Conservation (phyloP, 2,329 filamentous ascomycete species). For the Aspergillus fischeri region DNA sequence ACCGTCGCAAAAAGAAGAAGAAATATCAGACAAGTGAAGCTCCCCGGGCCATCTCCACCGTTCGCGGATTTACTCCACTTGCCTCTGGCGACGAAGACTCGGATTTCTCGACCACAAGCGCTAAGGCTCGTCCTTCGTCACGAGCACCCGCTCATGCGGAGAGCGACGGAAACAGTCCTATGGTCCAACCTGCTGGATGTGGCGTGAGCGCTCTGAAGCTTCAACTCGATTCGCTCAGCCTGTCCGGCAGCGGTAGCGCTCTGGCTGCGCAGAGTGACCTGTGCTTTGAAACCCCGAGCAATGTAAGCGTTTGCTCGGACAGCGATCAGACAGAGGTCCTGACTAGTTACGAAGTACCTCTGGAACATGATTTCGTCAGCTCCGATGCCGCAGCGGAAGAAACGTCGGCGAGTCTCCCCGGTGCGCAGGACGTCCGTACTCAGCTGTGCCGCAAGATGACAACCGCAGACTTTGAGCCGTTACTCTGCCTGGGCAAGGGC, state of each 20-base stretch:
- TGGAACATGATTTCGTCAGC: constrained; percentile 82
- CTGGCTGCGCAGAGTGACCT: constrained; percentile 51
- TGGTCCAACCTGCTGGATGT: constrained; percentile 51
- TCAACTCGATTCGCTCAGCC: constrained; percentile 72
- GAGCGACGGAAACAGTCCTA: constrained; percentile 41
- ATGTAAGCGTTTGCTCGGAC: constrained; percentile 57
- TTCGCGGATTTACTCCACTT: constrained; percentile 42
- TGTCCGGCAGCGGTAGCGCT: constrained; percentile 58
- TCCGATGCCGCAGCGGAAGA: constrained; percentile 42
- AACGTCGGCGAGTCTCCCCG: constrained; percentile 39
- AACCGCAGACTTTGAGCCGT: constrained; percentile 80
- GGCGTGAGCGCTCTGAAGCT: constrained; percentile 80
- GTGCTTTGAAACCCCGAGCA: constrained; percentile 47
- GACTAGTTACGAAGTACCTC: constrained; percentile 78
- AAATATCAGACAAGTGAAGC: constrained; percentile 30
- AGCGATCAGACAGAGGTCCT: constrained; percentile 65
- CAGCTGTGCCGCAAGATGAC: constrained; percentile 75
- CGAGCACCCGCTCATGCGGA: constrained; percentile 24
- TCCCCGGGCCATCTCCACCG: constrained; percentile 36
- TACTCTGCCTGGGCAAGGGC: constrained; percentile 92
- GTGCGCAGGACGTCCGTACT: constrained; percentile 53
- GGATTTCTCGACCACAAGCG: constrained; percentile 39
- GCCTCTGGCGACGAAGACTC: constrained; percentile 45
- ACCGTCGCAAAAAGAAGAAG: constrained; percentile 38
- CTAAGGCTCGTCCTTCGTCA: constrained; percentile 29